Percentiles rank a stretch among this genome's conserved stretches.
Conservation (phyloP, 176 grass and related monocot species). For the Cenchrus fungigraminus region DNA sequence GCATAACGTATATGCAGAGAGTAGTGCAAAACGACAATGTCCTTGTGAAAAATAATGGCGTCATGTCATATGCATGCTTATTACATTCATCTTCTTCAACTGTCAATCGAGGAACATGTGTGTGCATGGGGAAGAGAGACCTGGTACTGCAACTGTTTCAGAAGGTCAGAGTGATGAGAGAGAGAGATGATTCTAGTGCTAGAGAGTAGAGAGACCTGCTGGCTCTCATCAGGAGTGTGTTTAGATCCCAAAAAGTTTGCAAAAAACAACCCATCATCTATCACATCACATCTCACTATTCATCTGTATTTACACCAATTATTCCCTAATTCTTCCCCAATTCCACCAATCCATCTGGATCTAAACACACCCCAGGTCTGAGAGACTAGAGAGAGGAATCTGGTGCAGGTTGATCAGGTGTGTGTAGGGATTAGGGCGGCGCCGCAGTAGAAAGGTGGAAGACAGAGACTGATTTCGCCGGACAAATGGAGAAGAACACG, state of each 20-base stretch:
- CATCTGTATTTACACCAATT: too few relatives aligned
- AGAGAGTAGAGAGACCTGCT: too few relatives aligned
- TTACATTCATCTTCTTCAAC: background rate
- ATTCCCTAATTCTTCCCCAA: too few relatives aligned
- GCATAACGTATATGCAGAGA: background rate
- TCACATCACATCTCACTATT: too few relatives aligned
- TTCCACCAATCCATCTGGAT: too few relatives aligned
- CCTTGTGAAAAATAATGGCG: background rate
- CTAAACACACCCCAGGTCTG: background rate
- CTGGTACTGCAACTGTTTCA: constrained; percentile 32
- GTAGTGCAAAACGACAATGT: background rate
- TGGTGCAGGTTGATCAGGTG: background rate
- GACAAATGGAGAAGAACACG: constrained; percentile 1
- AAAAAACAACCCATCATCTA: too few relatives aligned
- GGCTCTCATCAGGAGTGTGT: too few relatives aligned
- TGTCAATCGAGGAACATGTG: background rate
- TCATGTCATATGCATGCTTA: background rate
- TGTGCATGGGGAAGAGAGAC: constrained; percentile 21
- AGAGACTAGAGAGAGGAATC: background rate
- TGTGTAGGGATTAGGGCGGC: constrained; percentile 25
- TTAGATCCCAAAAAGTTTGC: too few relatives aligned
- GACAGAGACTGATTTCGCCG: background rate
- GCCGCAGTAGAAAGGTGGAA: background rate
- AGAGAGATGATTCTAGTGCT: background rate
- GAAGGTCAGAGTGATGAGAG: background rate